Evolutionary conservation across 352 stramenopile species (phyloP).

Genomic region (Blastocystis hominis): DNA sequence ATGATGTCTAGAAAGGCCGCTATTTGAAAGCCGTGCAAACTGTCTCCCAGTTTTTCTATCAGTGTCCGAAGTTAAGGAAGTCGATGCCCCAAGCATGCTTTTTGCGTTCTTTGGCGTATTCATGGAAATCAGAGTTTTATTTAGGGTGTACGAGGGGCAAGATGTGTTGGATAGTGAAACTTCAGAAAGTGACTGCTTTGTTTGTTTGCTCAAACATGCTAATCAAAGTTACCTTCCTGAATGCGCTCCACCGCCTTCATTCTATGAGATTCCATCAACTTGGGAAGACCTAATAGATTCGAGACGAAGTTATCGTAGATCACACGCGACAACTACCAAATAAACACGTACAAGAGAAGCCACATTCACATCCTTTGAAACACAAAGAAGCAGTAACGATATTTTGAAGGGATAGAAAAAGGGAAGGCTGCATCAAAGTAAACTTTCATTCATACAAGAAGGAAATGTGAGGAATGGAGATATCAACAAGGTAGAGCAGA

Average conservation of each 20-base stretch:
- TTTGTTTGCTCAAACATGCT: slow-evolving; percentile 8
- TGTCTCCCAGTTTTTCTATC: neutral
- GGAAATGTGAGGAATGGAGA: neutral
- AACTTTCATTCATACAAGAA: neutral
- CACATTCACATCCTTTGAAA: slow-evolving; percentile 28
- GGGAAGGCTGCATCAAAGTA: neutral
- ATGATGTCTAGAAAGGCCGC: neutral
- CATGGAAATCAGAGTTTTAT: too few species aligned
- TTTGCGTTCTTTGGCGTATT: neutral
- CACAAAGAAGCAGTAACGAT: neutral
- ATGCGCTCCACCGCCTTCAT: neutral
- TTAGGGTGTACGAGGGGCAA: neutral
- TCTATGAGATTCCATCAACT: neutral
- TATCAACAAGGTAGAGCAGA: slow-evolving; percentile 16
- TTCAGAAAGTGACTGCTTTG: neutral
- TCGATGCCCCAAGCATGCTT: neutral
- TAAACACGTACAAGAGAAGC: neutral
- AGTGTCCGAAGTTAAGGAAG: neutral
- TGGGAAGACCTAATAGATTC: neutral
- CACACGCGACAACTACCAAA: slow-evolving; percentile 1
- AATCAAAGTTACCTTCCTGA: neutral
- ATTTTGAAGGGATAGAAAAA: slow-evolving; percentile 52
- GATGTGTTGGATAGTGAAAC: neutral
- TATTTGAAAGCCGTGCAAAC: neutral
- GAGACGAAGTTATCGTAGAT: slow-evolving; percentile 20